A percentile compares a stretch with the other conserved stretches of the same genome.
These are phyloP conservation scores for Tolypocladium sp. DNA, from an alignment of 2,329 filamentous ascomycete species.

Conservation along the genomic window DNA sequence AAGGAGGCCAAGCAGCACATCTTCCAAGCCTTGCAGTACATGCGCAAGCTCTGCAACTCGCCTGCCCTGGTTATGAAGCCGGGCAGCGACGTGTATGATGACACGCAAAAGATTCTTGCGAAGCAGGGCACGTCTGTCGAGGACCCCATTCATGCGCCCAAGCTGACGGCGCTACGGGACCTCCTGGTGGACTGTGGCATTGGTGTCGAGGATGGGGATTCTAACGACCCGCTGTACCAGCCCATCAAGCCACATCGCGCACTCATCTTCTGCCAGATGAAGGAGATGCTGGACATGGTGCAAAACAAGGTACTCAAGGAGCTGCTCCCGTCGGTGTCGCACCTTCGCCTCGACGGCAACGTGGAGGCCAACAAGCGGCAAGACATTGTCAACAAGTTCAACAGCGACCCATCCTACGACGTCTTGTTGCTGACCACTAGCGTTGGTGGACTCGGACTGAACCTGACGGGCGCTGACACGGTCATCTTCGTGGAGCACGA, in stretches of 20 bases:
- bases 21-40: conserved; percentile 97
- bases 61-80: conserved; percentile 95
- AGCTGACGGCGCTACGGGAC: conserved; percentile 82
- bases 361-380: conserved; percentile 91
- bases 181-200: conserved; percentile 98
- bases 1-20: conserved; percentile 97
- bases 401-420: conserved; percentile 94
- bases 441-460: conserved; percentile 88
- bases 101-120: conserved; percentile 71
- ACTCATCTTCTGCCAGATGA: conserved; percentile 98
- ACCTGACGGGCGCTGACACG: conserved; percentile 92
- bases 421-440: conserved; percentile 88
- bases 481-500: conserved; percentile 99
- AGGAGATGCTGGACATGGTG: conserved; percentile 99
- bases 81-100: conserved; percentile 80
- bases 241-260: conserved; percentile 95
- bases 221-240: conserved; percentile 53
- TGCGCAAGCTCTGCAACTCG: conserved; percentile 98
- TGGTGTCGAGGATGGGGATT: conserved; percentile 60
- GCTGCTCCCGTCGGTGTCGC: conserved; percentile 87
- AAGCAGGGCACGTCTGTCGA: conserved; percentile 74
- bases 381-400: conserved; percentile 98
- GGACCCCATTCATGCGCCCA: conserved; percentile 83
- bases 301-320: conserved; percentile 86
- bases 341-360: conserved; percentile 83